Base-by-base conservation (phyloP, 768 basidiomycete genomes). In the Tylopilus subfusipes region DNA sequence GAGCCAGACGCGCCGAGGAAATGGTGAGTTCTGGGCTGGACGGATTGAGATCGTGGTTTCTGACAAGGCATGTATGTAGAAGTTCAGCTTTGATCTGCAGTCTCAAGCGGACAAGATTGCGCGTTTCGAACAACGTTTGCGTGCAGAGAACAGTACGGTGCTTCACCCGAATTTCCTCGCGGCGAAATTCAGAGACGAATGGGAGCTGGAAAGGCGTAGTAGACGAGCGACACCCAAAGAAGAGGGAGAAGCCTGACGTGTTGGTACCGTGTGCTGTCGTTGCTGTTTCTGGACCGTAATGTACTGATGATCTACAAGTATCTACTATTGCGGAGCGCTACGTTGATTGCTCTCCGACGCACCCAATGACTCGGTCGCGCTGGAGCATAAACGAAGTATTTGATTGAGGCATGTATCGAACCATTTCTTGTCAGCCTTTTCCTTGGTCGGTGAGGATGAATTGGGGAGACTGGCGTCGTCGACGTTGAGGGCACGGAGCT, bases 381-480 rank as follows among this genome's bases (percentile, higher is more conserved):
- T 67, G 42, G 68, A 54, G 52, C 66, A 69, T 22, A 74, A 68
- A 60, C 78, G 81, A 56, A 74, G 67, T 61, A 88, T 77, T 63
- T 89, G 85, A 47, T 76, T 73, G 60, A 88, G 81, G 64, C 86
- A 89, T 12, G 77, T 76, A 44, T 77, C 74, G 62, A 86, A 86
- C 86, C 88, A 88, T 62, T 76, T 82, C 51, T 68, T 69, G 18
- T 73, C 66, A 27, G 78, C 75, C 52, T 68, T 74, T 50, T 61
- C 66, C 48, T 69, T 69, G 42, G 56, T 44, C 11, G 44, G 19
- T 4, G 51, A 31, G n/a, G 54, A 1, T 18, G 21, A 40, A 13
- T 21, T 40, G 25, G 27, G 11, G n/a, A 21, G 21, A 11, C 39
- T 27, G 21, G 1, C 19, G 34, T 48, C 36, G 16, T 55, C 48